Conservation (phyloP, 2,329 filamentous ascomycete genomes). For the Aureobasidium sp. region DNA sequence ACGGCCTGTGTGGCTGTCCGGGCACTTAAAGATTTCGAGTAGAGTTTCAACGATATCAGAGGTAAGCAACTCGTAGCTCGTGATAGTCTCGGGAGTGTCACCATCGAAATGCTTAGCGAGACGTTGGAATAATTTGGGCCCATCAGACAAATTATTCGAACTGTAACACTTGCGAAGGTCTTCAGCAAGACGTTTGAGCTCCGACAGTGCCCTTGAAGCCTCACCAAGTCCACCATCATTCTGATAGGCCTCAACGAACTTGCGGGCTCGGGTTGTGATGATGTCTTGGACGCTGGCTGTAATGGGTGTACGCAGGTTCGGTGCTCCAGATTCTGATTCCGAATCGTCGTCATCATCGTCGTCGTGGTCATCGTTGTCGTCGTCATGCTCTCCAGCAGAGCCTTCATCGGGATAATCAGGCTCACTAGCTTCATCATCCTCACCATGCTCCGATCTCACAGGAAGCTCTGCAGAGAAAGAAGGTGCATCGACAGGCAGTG, state of each 20-base stretch:
- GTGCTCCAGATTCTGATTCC: slow-evolving; percentile 17
- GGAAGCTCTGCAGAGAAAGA: slow-evolving; percentile 16
- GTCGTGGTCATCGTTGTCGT: slow-evolving; percentile 54
- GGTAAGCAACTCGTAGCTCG: slow-evolving; percentile 86
- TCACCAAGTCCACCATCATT: slow-evolving; percentile 70
- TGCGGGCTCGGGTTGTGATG: slow-evolving; percentile 70
- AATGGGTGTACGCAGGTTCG: slow-evolving; percentile 23
- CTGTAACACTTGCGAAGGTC: slow-evolving; percentile 67
- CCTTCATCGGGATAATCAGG: slow-evolving; percentile 49
- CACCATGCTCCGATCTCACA: slow-evolving; percentile 23
- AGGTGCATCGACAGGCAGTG: slow-evolving; percentile 9
- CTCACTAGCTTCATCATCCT: slow-evolving; percentile 31
- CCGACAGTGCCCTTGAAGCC: slow-evolving; percentile 66
- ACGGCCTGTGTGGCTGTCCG: slow-evolving; percentile 46
- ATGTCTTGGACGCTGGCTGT: slow-evolving; percentile 53
- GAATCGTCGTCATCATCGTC: slow-evolving; percentile 37
- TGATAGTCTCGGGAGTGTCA: slow-evolving; percentile 85
- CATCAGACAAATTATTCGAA: slow-evolving; percentile 32
- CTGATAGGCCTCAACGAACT: slow-evolving; percentile 78
- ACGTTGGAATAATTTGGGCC: slow-evolving; percentile 61
- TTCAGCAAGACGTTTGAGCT: slow-evolving; percentile 62
- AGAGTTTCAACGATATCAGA: slow-evolving; percentile 83
- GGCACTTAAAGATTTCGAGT: slow-evolving; percentile 71
- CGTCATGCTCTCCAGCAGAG: slow-evolving; percentile 44
- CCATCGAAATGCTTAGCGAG: slow-evolving; percentile 81